A percentile compares a stretch with the other conserved stretches of the same genome.
Conservation (phyloP, 768 basidiomycete genomes). For the Gymnopilus dilepis region DNA sequence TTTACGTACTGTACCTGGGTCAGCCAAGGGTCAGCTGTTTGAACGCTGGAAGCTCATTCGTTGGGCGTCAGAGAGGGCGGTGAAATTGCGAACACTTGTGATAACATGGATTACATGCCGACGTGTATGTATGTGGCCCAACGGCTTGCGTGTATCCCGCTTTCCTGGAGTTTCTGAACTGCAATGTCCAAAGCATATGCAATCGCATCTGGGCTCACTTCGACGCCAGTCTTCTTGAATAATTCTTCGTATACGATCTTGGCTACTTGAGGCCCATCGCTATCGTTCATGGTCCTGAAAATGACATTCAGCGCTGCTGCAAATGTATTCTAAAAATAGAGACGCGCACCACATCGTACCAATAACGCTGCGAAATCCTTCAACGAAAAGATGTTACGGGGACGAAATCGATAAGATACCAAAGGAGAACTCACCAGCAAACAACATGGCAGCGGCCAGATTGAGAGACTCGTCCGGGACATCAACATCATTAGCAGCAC, state of each 20-base stretch:
- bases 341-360: constrained; percentile 21
- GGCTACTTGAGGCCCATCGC: constrained; percentile 20
- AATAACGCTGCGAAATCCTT: constrained; percentile 21
- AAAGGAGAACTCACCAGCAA: constrained; percentile 19
- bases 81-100: neutral
- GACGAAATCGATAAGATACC: no score
- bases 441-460: constrained; percentile 19
- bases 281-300: constrained; percentile 21
- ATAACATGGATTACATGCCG: constrained; percentile 7
- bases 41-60: neutral
- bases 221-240: constrained; percentile 3
- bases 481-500: constrained; percentile 19
- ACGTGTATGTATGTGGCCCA: constrained; percentile 23
- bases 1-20: no score
- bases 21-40: no score
- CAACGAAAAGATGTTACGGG: neutral
- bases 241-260: constrained; percentile 11
- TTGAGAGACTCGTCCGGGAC: constrained; percentile 21
- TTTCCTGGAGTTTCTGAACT: constrained; percentile 15
- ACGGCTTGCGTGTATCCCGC: constrained; percentile 16
- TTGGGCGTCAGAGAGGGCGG: neutral
- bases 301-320: no score
- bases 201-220: constrained; percentile 10
- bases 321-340: neutral
- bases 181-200: constrained; percentile 18